Percentiles rank a stretch among this genome's conserved stretches.
Conservation (phyloP, 1,284 basidiomycete species). For the Coniophora puteana region DNA sequence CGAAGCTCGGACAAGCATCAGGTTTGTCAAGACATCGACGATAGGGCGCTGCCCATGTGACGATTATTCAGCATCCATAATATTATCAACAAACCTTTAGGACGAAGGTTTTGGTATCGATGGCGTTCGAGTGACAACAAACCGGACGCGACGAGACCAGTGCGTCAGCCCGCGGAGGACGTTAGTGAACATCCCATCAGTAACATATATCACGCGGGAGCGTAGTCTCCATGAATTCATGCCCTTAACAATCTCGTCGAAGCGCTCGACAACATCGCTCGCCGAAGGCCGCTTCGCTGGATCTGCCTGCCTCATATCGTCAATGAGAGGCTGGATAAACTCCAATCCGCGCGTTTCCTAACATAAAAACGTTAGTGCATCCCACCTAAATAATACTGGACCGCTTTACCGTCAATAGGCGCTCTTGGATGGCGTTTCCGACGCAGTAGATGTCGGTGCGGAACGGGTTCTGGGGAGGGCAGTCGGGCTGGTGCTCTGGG, state of each 20-base stretch:
- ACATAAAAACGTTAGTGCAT: too few relatives aligned
- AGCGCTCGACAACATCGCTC: conserved; percentile 27
- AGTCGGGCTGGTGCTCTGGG: conserved; percentile 27
- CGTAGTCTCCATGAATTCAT: conserved; percentile 25
- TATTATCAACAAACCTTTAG: conserved; percentile 2
- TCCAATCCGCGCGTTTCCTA: conserved; percentile 21
- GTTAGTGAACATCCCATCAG: conserved; percentile 8
- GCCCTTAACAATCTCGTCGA: conserved; percentile 19
- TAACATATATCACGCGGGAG: conserved; percentile 10
- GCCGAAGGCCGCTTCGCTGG: conserved; percentile 31
- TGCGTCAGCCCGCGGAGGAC: conserved; percentile 7
- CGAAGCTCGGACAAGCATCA: too few relatives aligned
- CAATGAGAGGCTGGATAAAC: conserved; percentile 28
- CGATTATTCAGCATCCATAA: too few relatives aligned
- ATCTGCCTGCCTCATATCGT: conserved; percentile 28
- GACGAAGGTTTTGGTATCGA: conserved; percentile 8
- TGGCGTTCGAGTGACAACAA: conserved; percentile 6
- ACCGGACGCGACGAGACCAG: conserved; percentile 16
- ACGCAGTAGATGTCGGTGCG: conserved; percentile 29
- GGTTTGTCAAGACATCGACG: too few relatives aligned
- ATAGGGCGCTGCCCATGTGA: too few relatives aligned
- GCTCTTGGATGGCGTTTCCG: conserved; percentile 18
- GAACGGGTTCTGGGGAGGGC: conserved; percentile 22
- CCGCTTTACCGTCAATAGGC: conserved; percentile 15
- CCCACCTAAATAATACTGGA: neutral